Evolutionary conservation across 208 protist species (phyloP).

Genomic region (Trypanosomatidae sp.): DNA sequence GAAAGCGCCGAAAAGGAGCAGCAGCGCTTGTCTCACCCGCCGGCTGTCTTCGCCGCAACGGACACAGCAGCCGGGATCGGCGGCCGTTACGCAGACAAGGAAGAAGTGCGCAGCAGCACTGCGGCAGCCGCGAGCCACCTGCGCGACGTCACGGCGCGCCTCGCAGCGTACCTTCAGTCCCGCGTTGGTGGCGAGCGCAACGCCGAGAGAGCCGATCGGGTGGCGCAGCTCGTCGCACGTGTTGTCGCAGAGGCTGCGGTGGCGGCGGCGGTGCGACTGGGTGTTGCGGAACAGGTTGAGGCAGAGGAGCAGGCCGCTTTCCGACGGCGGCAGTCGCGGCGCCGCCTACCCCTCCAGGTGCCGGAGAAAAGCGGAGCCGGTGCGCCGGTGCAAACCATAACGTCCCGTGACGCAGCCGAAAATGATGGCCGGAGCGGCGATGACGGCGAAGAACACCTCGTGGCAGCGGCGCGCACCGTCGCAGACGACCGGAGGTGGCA

Average conservation of each 20-base stretch:
- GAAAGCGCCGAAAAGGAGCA: slow-evolving; percentile 8
- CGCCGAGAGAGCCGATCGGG: neutral
- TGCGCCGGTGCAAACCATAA: no score
- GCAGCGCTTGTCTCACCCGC: slow-evolving; percentile 14
- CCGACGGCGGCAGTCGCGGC: no score
- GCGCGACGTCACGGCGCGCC: slow-evolving; percentile 7
- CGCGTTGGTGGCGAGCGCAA: no score
- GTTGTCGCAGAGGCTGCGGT: slow-evolving; percentile 41
- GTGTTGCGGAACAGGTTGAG: slow-evolving; percentile 30
- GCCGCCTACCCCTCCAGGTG: no score
- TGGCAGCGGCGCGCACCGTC: no score
- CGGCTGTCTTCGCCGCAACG: slow-evolving; percentile 3
- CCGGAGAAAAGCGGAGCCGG: no score
- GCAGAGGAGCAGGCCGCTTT: no score
- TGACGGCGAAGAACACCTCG: no score
- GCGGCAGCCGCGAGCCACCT: slow-evolving; percentile 12
- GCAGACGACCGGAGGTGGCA: no score
- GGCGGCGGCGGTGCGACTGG: slow-evolving; percentile 43
- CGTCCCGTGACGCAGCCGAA: no score
- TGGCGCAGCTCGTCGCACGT: slow-evolving; percentile 22
- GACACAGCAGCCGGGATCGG: slow-evolving; percentile 2
- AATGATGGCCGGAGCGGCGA: no score
- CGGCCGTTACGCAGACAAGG: slow-evolving; percentile 15
- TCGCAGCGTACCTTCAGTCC: slow-evolving; percentile 16
- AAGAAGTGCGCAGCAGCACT: neutral